A percentile compares a stretch with the other conserved stretches of the same genome.
Evolutionary conservation across 495 filamentous ascomycete species (phyloP).

Genomic region (Trichoderma reesei): DNA sequence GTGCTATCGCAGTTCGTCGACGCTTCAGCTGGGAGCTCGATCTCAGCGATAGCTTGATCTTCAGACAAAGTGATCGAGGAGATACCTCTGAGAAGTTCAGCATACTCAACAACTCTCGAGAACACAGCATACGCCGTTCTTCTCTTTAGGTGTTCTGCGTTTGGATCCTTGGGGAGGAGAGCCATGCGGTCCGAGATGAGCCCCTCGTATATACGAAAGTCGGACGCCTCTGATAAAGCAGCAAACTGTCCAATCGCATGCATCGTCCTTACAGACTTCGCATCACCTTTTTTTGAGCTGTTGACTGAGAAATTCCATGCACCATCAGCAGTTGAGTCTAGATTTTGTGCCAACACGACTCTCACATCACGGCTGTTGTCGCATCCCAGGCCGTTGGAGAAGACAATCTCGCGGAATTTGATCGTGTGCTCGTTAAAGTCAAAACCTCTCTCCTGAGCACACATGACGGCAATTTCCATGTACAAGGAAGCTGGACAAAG

Average conservation of each 20-base stretch:
- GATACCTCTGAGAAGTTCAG: slow-evolving; percentile 18
- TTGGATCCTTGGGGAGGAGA: not conserved
- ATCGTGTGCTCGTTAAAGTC: slow-evolving; percentile 10
- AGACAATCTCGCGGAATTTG: slow-evolving; percentile 17
- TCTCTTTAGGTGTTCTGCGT: slow-evolving; percentile 9
- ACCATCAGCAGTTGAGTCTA: not conserved
- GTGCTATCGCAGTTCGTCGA: slow-evolving; percentile 17
- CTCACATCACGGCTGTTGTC: slow-evolving; percentile 14
- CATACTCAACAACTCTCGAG: slow-evolving; percentile 16
- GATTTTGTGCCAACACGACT: not conserved
- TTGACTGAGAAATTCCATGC: not conserved
- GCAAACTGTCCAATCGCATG: not conserved
- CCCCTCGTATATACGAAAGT: not conserved
- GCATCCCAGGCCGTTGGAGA: slow-evolving; percentile 17
- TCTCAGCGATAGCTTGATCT: slow-evolving; percentile 10
- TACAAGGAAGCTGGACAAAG: slow-evolving; percentile 31
- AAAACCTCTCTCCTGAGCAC: slow-evolving; percentile 15
- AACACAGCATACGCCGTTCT: slow-evolving; percentile 12
- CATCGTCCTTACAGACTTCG: not conserved
- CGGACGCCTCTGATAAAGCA: not conserved
- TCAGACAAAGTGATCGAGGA: slow-evolving; percentile 15
- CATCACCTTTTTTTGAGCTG: not conserved
- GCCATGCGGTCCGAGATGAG: slow-evolving; percentile 13
- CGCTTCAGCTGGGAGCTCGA: slow-evolving; percentile 13
- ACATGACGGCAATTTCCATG: slow-evolving; percentile 24